Evolutionary conservation across 2,329 filamentous ascomycete genomes (phyloP), one percentile per base, ranked within the genome.

Genomic region (Exophiala spinifera): DNA sequence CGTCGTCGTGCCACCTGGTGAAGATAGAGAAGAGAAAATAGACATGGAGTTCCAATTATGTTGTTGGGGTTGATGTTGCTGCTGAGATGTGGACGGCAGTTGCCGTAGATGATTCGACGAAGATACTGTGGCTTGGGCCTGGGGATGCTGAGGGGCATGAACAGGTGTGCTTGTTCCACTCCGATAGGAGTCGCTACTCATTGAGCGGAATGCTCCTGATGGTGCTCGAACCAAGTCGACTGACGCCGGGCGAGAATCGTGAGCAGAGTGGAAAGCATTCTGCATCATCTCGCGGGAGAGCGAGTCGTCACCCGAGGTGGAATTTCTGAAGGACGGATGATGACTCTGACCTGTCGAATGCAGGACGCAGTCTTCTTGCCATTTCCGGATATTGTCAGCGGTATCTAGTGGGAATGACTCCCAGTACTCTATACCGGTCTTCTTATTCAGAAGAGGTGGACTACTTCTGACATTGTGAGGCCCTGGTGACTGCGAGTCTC

Each of bases 371-470:
- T 68, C 66, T 23, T 63, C 55, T 53, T 73, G 67, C 71, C 71
- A 74, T 49, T 61, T 62, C 4, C 69, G 66, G 33, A 74, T 66
- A 45, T 68, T 67, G 3, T 65, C 57, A 7, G 64, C 64, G 3
- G 65, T 67, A 15, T 65, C 63, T 19, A 74, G 60, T 6, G 72
- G 72, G 48, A 68, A 72, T 3, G 59, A 59, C 23, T 67, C 67
- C 72, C 72, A 74, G 49, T 71, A 67, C 15, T 73, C 69, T 3
- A 65, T 64, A 4, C 69, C 70, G 33, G 60, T 66, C 56, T 69
- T 72, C 51, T 64, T 56, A 23, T 58, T 57, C 6, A 63, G 52
- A 7, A 61, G 45, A 11, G 62, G 61, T 6, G 59, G 62, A 13
- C 53, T 58, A 33, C 47, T 57, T 40, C 56, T 45, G 25, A 53